Conservation (phyloP, 2,329 filamentous ascomycete species). For the Aspergillus melleus region DNA sequence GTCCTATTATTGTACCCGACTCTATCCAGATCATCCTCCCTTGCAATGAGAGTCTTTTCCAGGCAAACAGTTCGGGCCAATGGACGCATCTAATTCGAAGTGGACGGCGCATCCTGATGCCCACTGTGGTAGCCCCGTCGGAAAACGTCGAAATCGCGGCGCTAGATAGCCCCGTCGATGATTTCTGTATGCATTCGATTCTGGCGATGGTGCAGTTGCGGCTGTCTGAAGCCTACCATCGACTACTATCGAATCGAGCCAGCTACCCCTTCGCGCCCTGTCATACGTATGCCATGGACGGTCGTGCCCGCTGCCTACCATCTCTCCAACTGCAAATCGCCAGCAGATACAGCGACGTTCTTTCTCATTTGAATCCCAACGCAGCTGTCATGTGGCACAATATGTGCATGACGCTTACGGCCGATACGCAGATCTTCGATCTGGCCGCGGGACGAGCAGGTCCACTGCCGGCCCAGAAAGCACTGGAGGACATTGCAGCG, state of each 20-base stretch:
- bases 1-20: slow-evolving; percentile 49
- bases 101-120: slow-evolving; percentile 35
- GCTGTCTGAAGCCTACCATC: slow-evolving; percentile 45
- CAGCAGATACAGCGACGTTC: slow-evolving; percentile 41
- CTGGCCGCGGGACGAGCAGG: slow-evolving; percentile 53
- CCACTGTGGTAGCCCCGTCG: slow-evolving; percentile 36
- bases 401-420: slow-evolving; percentile 53
- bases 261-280: slow-evolving; percentile 45
- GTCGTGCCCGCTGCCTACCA: slow-evolving; percentile 43
- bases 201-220: slow-evolving; percentile 44
- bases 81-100: slow-evolving; percentile 40
- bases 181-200: slow-evolving; percentile 39
- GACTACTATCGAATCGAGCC: slow-evolving; percentile 40
- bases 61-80: slow-evolving; percentile 38
- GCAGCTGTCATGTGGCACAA: slow-evolving; percentile 55
- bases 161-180: slow-evolving; percentile 33
- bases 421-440: slow-evolving; percentile 55
- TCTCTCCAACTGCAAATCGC: slow-evolving; percentile 33
- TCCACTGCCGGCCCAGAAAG: slow-evolving; percentile 47
- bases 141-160: slow-evolving; percentile 36
- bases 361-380: slow-evolving; percentile 50
- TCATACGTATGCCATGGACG: slow-evolving; percentile 50
- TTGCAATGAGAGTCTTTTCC: slow-evolving; percentile 47
- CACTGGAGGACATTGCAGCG: slow-evolving; percentile 51
- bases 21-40: slow-evolving; percentile 49